Evolutionary conservation across 2,329 filamentous ascomycete species (phyloP).

Genomic region (Diaporthe helianthi): DNA sequence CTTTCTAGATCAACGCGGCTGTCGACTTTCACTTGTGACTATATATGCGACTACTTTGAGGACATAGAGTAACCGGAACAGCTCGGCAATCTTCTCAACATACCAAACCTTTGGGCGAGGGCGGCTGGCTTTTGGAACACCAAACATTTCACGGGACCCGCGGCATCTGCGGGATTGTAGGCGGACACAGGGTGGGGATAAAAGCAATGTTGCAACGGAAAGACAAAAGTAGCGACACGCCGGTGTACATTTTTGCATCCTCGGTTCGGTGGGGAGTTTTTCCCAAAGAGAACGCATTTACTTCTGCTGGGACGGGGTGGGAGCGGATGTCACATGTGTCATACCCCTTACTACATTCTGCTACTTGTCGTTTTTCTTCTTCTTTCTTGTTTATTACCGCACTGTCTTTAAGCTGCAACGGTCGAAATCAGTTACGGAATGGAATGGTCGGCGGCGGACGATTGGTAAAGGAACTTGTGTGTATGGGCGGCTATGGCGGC

Average conservation of each 20-base stretch:
- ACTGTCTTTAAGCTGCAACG: constrained; percentile 27
- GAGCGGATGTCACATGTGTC: constrained; percentile 23
- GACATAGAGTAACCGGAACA: constrained; percentile 31
- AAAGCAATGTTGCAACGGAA: constrained; percentile 34
- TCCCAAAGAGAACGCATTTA: constrained; percentile 26
- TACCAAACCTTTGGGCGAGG: constrained; percentile 29
- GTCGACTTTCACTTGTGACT: constrained; percentile 33
- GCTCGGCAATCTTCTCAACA: constrained; percentile 31
- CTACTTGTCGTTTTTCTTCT: constrained; percentile 25
- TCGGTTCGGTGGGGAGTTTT: constrained; percentile 20
- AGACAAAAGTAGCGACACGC: constrained; percentile 31
- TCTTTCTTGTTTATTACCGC: constrained; percentile 28
- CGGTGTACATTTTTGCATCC: constrained; percentile 31
- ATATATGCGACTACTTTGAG: constrained; percentile 33
- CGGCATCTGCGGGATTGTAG: constrained; percentile 33
- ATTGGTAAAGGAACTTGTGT: constrained; percentile 24
- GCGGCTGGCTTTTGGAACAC: constrained; percentile 33
- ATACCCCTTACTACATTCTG: constrained; percentile 33
- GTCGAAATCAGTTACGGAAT: constrained; percentile 15
- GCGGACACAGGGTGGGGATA: constrained; percentile 24
- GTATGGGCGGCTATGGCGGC: not conserved
- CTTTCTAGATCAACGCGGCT: constrained; percentile 25
- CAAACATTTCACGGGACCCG: constrained; percentile 31
- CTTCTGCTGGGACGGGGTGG: constrained; percentile 18
- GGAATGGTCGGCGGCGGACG: constrained; percentile 21